phyloP scores from a whole-genome alignment of 2,329 filamentous ascomycete species.

The Dactylella cylindrospora region DNA sequence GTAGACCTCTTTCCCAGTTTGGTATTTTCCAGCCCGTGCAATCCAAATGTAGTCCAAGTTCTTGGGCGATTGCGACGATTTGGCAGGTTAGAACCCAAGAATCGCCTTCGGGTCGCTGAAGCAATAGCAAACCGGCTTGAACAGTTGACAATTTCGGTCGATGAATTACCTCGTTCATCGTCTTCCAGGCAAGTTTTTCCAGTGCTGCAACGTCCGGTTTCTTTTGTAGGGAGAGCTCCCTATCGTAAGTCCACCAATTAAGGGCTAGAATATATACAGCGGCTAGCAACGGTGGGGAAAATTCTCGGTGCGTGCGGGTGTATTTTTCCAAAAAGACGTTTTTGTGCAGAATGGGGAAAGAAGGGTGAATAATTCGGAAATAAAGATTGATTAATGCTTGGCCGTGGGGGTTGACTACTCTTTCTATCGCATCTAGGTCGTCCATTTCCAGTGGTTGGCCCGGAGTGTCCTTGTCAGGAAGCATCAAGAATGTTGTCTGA shows the following conservation, averaged over 20 bases:
- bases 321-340: constrained; percentile 66
- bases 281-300: constrained; percentile 62
- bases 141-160: constrained; percentile 79
- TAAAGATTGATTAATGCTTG: constrained; percentile 75
- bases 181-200: constrained; percentile 71
- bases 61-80: constrained; percentile 80
- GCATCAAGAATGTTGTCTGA: constrained; percentile 75
- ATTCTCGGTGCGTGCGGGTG: constrained; percentile 60
- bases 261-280: constrained; percentile 65
- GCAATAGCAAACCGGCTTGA: constrained; percentile 72
- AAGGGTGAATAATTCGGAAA: constrained; percentile 66
- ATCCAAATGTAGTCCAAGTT: constrained; percentile 85
- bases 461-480: constrained; percentile 72
- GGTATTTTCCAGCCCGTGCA: constrained; percentile 86
- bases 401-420: constrained; percentile 74
- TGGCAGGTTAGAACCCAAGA: constrained; percentile 85
- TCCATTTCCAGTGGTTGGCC: constrained; percentile 69
- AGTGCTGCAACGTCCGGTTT: constrained; percentile 71
- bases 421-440: constrained; percentile 65
- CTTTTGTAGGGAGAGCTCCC: constrained; percentile 55
- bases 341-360: constrained; percentile 63
- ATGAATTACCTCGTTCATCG: constrained; percentile 74
- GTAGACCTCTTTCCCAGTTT: constrained; percentile 78
- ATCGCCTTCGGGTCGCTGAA: constrained; percentile 73
- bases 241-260: constrained; percentile 64